Conservation (phyloP, 352 stramenopile species). For the Globisporangium carolinianum region DNA sequence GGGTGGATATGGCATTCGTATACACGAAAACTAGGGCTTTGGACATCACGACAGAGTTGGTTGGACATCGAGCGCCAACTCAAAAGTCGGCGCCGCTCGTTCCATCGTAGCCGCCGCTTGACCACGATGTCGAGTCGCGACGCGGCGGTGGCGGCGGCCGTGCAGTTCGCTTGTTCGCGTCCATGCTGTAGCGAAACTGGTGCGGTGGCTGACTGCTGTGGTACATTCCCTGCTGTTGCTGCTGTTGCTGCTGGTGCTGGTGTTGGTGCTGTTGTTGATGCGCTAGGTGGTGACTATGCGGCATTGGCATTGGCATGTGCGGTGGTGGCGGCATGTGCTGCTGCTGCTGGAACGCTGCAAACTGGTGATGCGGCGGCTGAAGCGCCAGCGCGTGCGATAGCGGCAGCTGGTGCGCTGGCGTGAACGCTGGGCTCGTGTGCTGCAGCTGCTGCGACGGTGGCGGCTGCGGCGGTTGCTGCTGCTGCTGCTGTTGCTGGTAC, state of each 20-base stretch:
- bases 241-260: slow-evolving; percentile 20
- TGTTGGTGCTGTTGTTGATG: slow-evolving; percentile 15
- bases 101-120: slow-evolving; percentile 41
- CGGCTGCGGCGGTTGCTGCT: slow-evolving; percentile 21
- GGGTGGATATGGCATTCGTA: too few relatives aligned
- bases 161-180: slow-evolving; percentile 23
- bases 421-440: slow-evolving; percentile 10
- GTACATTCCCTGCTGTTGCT: slow-evolving; percentile 27
- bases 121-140: slow-evolving; percentile 53
- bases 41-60: background rate
- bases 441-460: slow-evolving; percentile 13
- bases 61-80: slow-evolving; percentile 1
- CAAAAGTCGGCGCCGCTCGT: slow-evolving; percentile 20
- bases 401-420: slow-evolving; percentile 9
- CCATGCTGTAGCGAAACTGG: slow-evolving; percentile 64
- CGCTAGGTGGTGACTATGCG: slow-evolving; percentile 18
- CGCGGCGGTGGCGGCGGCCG: slow-evolving; percentile 21
- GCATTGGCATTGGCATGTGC: slow-evolving; percentile 8
- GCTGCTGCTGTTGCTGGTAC: slow-evolving; percentile 25
- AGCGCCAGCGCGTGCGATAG: slow-evolving; percentile 4
- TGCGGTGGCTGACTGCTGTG: slow-evolving; percentile 28
- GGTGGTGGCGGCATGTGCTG: slow-evolving; percentile 19
- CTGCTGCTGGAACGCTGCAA: slow-evolving; percentile 20
- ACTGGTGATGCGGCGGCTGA: slow-evolving; percentile 6
- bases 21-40: background rate